Base-by-base conservation (phyloP, 176 grass and related monocot species). In the Musa itinerans region DNA sequence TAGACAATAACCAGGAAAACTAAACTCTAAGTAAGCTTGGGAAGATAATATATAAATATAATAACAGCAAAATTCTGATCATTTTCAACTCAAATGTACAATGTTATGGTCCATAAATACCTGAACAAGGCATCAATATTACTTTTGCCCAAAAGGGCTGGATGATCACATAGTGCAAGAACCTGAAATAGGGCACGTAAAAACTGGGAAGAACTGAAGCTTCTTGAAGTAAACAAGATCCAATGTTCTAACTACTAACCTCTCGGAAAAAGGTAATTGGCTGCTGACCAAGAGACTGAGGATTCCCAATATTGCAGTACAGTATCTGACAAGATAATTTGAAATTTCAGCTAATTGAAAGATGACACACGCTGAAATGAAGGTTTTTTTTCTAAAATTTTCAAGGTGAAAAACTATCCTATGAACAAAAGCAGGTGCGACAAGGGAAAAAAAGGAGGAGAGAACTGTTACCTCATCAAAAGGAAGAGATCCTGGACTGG, bases 121-220 rank as follows among this genome's bases (percentile, higher is more conserved):
- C 89, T 92, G 81, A 96, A 96, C 25, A 85, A 83, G 57, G 74
- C 82, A 79, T 65, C 79, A 27, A 75, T 77, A 83, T 78, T 56
- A 1, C 11, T 77, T 74, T 79, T 79, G 34, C 87, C 71, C 57
- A 96, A 65, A 79, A 96, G 82, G 51, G 79, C 48, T 56, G 89
- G 92, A 78, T 92, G 83, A 65, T 96, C 78, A 75, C 89, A 96
- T 54, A 92, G 70, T 6, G 86, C 86, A 87, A 92, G 82, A 81
- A 96, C 92, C 92, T 89, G 58, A 70, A 81, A 81, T 52, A 82
- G 12, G 21, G 50, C 10, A 26, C 16, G 15, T 24, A 22, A 77
- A 54, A 43, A 65, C 9, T n/a, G 25, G 63, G 78, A 19, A 76
- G 54, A 72, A 56, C 19, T 68, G 51, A 75, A 26, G 34, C 34